Base-by-base conservation (phyloP, 192 early-diverging fungal genomes). In the Coemansia javaensis region DNA sequence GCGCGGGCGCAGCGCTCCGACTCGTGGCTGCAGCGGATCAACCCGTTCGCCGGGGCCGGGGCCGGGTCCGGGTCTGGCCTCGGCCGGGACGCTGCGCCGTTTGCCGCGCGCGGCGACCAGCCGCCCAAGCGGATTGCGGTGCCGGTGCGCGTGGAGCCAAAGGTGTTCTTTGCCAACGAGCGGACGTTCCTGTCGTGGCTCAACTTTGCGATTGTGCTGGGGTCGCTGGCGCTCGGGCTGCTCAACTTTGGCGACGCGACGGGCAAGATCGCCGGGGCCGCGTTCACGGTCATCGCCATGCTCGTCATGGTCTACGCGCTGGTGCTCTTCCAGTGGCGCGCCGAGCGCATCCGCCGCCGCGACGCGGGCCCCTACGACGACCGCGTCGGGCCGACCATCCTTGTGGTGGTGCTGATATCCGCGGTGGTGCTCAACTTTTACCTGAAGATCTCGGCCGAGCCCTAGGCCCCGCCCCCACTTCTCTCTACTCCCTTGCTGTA, bases 131-230 rank as follows among this genome's bases (percentile, higher is more conserved):
- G 87, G n/a, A 87, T 90, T 41, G 84, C 81, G 20, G 57, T 87
- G 4, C 87, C 88, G 34, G 76, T 85, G 28, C 79, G 86, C 7
- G 79, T 90, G 15, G 88, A 91, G 32, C 89, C 89, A 46, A 96
- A 95, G 51, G 86, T 93, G 10, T 93, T 91, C 59, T 93, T 95
- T 66, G 91, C 91, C 24, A 95, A 95, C 59, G 92, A 95, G 69
- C 80, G 92, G 17, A 95, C 92, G 1, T 92, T 93, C 44, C 68
- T 93, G 32, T 84, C 90, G 4, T 95, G 90, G 90, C 75, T 92
- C 32, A 86, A 88, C 54, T 90, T 92, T 64, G 79, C 86, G 9
- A 82, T 86, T 31, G 75, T 90, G 10, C 60, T 90, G 33, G 86
- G 85, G 10, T 82, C 82, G 16, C 70, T 90, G 17, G 85, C 84